phyloP scores from a whole-genome alignment of 148 eudicot genomes.

The Fagopyrum homotropicum region DNA sequence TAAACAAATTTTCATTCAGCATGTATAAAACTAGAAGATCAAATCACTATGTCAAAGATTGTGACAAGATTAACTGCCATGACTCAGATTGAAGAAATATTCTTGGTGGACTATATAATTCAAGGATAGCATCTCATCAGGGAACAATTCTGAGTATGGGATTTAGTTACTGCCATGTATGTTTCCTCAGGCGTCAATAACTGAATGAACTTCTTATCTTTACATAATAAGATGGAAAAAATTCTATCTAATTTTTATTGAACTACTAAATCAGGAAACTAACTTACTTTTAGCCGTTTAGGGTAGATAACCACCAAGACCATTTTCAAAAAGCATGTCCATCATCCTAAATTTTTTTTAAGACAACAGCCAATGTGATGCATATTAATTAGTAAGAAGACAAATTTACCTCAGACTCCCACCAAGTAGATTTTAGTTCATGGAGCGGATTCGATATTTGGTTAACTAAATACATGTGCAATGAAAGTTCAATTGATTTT shows the following conservation, averaged over 20 bases:
- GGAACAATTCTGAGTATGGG: background rate
- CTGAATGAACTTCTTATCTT: background rate
- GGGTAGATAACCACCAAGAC: background rate
- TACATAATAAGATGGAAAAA: background rate
- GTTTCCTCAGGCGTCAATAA: background rate
- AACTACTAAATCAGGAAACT: background rate
- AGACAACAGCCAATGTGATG: background rate
- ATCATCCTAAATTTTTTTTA: background rate
- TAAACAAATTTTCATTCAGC: background rate
- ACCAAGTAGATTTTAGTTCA: background rate
- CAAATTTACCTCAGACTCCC: background rate
- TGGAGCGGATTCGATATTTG: background rate
- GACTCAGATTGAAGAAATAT: slow-evolving; percentile 1
- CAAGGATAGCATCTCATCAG: background rate
- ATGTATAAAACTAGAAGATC: background rate
- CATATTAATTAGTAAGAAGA: background rate
- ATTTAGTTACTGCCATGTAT: background rate
- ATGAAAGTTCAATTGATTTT: background rate
- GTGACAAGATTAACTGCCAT: background rate
- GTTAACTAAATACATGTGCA: background rate
- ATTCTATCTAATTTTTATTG: background rate
- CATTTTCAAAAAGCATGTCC: background rate
- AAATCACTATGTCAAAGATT: too few relatives aligned
- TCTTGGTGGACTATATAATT: background rate
- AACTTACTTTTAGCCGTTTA: background rate